Evolutionary conservation across 495 filamentous ascomycete genomes (phyloP), one percentile per base, ranked within the genome.

Genomic region (Penicillium simplicissimum): DNA sequence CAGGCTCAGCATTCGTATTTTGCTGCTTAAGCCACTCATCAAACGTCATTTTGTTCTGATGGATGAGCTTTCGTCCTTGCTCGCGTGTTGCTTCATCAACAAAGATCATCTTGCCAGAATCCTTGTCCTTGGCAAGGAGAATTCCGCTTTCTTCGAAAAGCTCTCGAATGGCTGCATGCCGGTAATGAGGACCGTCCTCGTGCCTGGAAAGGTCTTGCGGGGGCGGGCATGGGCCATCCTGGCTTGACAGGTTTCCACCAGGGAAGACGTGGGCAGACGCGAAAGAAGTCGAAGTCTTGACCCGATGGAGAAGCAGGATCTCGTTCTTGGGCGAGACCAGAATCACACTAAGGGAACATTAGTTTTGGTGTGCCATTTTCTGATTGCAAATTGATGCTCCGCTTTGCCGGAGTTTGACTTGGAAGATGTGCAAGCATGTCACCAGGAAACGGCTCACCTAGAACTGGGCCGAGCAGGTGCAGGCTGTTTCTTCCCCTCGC

Each of bases 71-170:
- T 54, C 95, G 79, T 0, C 87, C 92, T 43, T 80, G 69, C 42
- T 94, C 88, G 49, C 86, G 76, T 54, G 86, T 81, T 8, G 78
- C 71, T 19, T 88, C 81, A 7, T 76, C 60, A n/a, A 95, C 53
- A 37, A 85, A 77, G 21, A 91, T 65, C 69, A 88, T 79, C 70
- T 63, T 72, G 43, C 71, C 69, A 0, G 70, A 79, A 35, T 68
- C 75, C 17, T 71, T 65, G 55, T 79, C 72, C 47, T 82, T 85
- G 0, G 91, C 92, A 1, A 98, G 82, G 15, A 98, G 74, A 42
- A 98, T 90, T 0, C 95, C 95, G 63, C 90, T 93, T 73, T 98
- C 95, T 70, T 98, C 95, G 69, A 98, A 97, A 1, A 92, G 90
- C 77, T 98, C 94, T 3, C 94, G 81, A 55, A 98, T 86, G 0